Base-by-base conservation (phyloP, 352 stramenopile species). In the Globisporangium spiculum region DNA sequence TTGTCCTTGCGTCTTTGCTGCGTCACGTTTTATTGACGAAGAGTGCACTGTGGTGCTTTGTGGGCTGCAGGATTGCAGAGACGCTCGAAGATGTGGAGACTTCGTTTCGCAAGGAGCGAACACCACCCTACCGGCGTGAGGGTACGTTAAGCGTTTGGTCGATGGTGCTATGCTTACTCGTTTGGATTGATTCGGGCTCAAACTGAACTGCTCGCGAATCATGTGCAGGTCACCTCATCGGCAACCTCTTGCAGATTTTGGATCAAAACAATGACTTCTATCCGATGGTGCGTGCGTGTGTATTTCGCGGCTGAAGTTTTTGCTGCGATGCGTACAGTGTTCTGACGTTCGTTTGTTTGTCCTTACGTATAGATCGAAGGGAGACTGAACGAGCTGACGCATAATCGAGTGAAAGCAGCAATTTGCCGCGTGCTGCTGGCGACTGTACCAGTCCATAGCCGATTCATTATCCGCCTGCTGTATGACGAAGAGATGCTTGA, bases 241-340 rank as follows among this genome's bases (percentile, higher is more conserved):
- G 88, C 18, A 86, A 86, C 65, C 54, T 96, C 27, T 70, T 94
- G 48, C 84, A 86, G 24, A 74, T 89, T n/a, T 71, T 96, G n/a
- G 88, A 92, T 38, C 79, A 93, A 54, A 86, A 89, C 46, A 84
- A 92, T 52, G 86, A 94, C 10, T 96, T 96, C 50, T 96, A 96
- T 65, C 67, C 82, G 1, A 86, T 90, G 81, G 86, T 93, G 69
- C 4, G 86, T 93, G 69, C 3, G 75, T 62, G 55, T 32, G 16
- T 38, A 2, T 18, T 26, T 60, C 18, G 27, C 30, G 18, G 27
- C 3, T 30, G 6, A 26, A 52, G 8, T 9, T 27, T 34, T 16
- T 63, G 57, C 1, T 65, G 14, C 44, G 18, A 48, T 61, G 26
- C 59, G 24, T 34, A 26, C 4, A 0, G 20, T 3, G 14, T 26